Evolutionary conservation across 352 stramenopile species (phyloP), one percentile per base, ranked within the genome.

Genomic region (Plasmopara muralis): DNA sequence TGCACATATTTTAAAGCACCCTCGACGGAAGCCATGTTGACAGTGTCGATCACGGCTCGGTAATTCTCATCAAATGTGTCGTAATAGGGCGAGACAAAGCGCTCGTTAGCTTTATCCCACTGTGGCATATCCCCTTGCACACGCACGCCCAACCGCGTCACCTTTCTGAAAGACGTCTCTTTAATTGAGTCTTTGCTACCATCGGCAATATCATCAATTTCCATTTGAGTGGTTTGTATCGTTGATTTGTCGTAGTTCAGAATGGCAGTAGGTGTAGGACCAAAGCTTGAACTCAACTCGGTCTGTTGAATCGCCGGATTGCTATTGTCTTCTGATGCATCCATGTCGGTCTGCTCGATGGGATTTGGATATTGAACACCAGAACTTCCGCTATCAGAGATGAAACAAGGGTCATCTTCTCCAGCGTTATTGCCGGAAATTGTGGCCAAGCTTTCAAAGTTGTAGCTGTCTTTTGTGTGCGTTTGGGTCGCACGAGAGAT

Each of bases 1-100:
- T 79, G 68, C 0, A 85, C 67, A 55, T 87, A 85, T 55, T 77
- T 84, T 20, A 85, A 64, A n/a, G 68, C 73, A 20, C 72, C 68
- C 40, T 87, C 76, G 1, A 87, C 68, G 0, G 68, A 55, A 4
- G 71, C 71, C 55, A 69, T 78, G 60, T 82, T 82, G 43, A 82
- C 71, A 39, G 71, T 78, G 59, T 82, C 71, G 0, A 72, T 48
- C 9, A 81, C 65, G 12, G 56, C 69, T 8, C 47, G 57, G 50
- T 77, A 73, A 39, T 78, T 68, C 1, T 64, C 66, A 3, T 74
- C 74, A 33, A 87, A 73, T 3, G 52, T 62, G 9, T 55, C 55
- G 33, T 69, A 70, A 50, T 76, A 85, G 2, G 45, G 15, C 8
- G 68, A 73, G 20, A 68, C 54, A 45, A 67, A 81, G 7, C 64